Conservation (phyloP, 495 filamentous ascomycete species). For the Penicillium atrosanguineum region DNA sequence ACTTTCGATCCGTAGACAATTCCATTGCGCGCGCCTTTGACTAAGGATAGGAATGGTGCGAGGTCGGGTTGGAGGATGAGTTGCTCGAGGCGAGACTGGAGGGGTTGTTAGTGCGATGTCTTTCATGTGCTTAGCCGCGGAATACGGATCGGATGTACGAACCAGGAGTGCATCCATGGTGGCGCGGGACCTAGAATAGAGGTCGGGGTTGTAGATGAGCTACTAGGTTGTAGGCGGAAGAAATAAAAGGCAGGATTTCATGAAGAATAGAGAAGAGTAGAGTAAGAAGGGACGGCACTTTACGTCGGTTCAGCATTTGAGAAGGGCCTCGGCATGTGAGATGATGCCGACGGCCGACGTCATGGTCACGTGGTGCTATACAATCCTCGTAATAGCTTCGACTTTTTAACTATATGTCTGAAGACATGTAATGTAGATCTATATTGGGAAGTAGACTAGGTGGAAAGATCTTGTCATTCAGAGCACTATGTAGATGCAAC, state of each 20-base stretch:
- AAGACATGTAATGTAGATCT: no score
- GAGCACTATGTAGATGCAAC: constrained; percentile 5
- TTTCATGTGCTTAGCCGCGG: constrained; percentile 9
- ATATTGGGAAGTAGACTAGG: background rate
- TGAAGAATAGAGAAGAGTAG: constrained; percentile 4
- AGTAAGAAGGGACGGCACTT: constrained; percentile 26
- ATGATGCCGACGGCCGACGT: constrained; percentile 32
- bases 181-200: constrained; percentile 35
- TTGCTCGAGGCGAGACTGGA: constrained; percentile 53
- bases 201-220: constrained; percentile 20
- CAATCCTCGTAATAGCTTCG: background rate
- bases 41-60: constrained; percentile 73
- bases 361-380: constrained; percentile 39
- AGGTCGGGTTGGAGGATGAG: constrained; percentile 79
- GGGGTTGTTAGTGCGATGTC: constrained; percentile 1
- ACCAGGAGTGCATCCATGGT: constrained; percentile 44
- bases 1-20: constrained; percentile 97
- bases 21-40: constrained; percentile 94
- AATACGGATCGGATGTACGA: constrained; percentile 2
- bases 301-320: constrained; percentile 23
- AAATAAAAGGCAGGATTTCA: constrained; percentile 3
- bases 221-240: constrained; percentile 15
- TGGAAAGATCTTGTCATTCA: background rate
- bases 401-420: no score
- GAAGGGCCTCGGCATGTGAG: constrained; percentile 49